Conservation (phyloP, 2,329 filamentous ascomycete species). For the Emmonsia crescens region DNA sequence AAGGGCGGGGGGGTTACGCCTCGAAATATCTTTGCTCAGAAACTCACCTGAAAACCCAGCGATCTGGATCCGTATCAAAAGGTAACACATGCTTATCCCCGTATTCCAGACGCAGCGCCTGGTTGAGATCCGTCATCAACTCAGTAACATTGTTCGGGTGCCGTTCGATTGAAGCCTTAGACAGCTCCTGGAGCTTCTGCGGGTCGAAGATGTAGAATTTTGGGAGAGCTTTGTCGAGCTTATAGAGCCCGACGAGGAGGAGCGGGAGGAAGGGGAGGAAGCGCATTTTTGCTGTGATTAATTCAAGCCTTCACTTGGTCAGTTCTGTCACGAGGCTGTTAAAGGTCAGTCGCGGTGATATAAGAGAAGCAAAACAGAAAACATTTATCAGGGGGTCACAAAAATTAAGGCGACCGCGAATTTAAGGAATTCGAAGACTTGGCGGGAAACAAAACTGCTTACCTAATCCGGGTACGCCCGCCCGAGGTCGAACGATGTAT, state of each 20-base stretch:
- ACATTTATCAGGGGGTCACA: not conserved
- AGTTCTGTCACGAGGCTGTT: too few species aligned
- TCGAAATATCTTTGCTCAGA: not conserved
- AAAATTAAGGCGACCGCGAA: not conserved
- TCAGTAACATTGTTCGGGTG: constrained; percentile 25
- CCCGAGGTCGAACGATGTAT: not conserved
- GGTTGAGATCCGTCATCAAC: constrained; percentile 10
- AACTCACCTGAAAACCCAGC: constrained; percentile 60
- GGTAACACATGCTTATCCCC: constrained; percentile 8
- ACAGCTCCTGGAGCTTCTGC: constrained; percentile 14
- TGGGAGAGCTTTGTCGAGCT: constrained; percentile 6
- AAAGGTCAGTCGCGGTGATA: not conserved
- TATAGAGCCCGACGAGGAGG: constrained; percentile 6
- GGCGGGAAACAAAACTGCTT: not conserved
- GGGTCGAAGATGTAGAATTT: constrained; percentile 17
- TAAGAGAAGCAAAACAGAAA: not conserved
- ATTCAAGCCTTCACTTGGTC: not conserved
- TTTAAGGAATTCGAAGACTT: not conserved
- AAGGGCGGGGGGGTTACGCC: too few species aligned
- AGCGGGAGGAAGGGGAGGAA: constrained; percentile 3
- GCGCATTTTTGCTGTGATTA: not conserved
- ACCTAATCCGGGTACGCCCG: not conserved
- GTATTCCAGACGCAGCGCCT: constrained; percentile 8
- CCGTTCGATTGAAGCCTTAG: constrained; percentile 19
- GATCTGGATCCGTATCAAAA: constrained; percentile 41